A percentile compares a stretch with the other conserved stretches of the same genome.
Evolutionary conservation across 148 eudicot species (phyloP).

Genomic region (Rhododendron simsii): DNA sequence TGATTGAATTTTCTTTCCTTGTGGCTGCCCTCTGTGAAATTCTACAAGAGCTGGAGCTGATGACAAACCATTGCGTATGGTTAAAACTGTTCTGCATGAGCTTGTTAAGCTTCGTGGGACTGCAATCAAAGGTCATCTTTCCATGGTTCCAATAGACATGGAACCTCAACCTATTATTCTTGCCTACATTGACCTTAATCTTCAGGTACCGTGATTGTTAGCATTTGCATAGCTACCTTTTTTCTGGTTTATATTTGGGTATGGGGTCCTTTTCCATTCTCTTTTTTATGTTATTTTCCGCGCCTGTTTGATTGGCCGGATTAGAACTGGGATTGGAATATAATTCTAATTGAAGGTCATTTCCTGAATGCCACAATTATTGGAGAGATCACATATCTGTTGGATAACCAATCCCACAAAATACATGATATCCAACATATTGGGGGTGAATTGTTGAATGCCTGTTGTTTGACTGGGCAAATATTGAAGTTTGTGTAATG

Average conservation of each 20-base stretch:
- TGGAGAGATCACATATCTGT: neutral
- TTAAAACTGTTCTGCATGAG: constrained; percentile 95
- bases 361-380: neutral
- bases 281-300: neutral
- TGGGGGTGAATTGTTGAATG: neutral
- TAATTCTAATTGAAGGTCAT: neutral
- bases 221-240: neutral
- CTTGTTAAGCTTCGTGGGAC: constrained; percentile 98
- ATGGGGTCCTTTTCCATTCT: neutral
- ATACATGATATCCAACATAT: neutral
- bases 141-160: constrained; percentile 93
- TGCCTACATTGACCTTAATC: constrained; percentile 96
- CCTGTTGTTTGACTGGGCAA: neutral
- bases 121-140: constrained; percentile 94
- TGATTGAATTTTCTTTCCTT: neutral
- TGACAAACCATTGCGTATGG: constrained; percentile 98
- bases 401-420: neutral
- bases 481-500: neutral
- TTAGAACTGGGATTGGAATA: neutral
- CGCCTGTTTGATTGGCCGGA: neutral
- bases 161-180: constrained; percentile 98
- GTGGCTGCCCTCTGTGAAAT: neutral
- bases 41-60: constrained; percentile 89
- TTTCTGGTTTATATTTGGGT: neutral
- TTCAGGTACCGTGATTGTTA: constrained; percentile 53